Conservation (phyloP, 2,329 filamentous ascomycete species). For the Lanzia echinophila region DNA sequence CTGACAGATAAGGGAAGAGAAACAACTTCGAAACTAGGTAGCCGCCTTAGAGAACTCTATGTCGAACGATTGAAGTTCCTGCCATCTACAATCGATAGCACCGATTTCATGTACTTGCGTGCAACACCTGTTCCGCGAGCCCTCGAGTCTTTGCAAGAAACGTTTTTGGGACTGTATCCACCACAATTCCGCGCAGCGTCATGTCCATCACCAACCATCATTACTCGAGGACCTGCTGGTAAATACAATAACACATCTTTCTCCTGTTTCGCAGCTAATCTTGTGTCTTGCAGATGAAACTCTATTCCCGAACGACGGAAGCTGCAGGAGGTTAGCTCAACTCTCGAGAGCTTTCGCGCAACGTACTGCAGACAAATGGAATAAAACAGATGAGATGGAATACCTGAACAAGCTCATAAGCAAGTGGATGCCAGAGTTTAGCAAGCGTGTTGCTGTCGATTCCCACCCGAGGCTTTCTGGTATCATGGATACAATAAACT, state of each 20-base stretch:
- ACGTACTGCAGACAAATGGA: constrained; percentile 66
- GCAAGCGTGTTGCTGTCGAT: constrained; percentile 69
- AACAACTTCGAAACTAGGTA: constrained; percentile 64
- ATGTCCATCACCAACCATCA: constrained; percentile 58
- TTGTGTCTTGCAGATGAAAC: constrained; percentile 53
- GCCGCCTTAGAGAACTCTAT: constrained; percentile 63
- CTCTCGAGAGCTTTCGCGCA: constrained; percentile 65
- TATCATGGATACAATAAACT: constrained; percentile 91
- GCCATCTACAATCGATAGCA: constrained; percentile 47
- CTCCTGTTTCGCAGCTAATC: neutral
- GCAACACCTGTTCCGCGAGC: constrained; percentile 69
- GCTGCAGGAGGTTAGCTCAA: constrained; percentile 65
- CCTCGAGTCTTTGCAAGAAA: constrained; percentile 70
- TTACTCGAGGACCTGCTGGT: constrained; percentile 50
- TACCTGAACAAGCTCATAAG: constrained; percentile 72
- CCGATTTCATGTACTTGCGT: constrained; percentile 63
- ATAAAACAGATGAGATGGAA: constrained; percentile 70
- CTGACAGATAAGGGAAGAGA: constrained; percentile 69
- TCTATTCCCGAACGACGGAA: constrained; percentile 70
- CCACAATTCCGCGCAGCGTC: constrained; percentile 39
- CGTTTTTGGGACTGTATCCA: constrained; percentile 71
- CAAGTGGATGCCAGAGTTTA: constrained; percentile 75
- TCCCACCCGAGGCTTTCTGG: constrained; percentile 77
- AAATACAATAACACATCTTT: neutral
- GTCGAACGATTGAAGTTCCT: constrained; percentile 69